These are phyloP conservation scores for Candida smagusa DNA, from an alignment of 1,139 yeast species.

Conservation along the genomic window DNA sequence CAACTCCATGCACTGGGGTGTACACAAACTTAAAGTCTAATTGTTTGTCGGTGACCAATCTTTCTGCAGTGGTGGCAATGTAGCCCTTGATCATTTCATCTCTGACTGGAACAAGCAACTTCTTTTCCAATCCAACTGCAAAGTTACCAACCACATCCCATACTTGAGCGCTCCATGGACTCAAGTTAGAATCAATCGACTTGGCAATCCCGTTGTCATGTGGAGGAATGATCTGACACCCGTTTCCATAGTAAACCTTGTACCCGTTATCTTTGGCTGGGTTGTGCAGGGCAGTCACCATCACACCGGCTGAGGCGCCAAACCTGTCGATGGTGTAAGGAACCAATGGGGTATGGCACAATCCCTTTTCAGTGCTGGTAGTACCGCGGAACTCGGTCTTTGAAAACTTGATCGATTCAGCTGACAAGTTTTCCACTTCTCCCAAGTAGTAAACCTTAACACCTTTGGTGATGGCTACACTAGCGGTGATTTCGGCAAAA, in stretches of 20 bases:
- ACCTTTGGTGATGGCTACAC: slow-evolving; percentile 67
- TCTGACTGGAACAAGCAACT: slow-evolving; percentile 25
- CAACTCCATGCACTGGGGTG: slow-evolving; percentile 97
- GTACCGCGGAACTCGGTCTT: slow-evolving; percentile 5
- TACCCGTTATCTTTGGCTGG: slow-evolving; percentile 91
- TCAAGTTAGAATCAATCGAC: slow-evolving; percentile 56
- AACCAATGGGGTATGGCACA: slow-evolving; percentile 87
- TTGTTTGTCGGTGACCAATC: slow-evolving; percentile 19
- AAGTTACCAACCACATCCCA: slow-evolving; percentile 50
- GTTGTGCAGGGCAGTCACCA: slow-evolving; percentile 97
- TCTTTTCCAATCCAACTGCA: slow-evolving; percentile 16
- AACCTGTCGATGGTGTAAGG: slow-evolving; percentile 76
- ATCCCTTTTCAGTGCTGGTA: slow-evolving; percentile 14
- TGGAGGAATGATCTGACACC: slow-evolving; percentile 95
- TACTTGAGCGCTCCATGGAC: slow-evolving; percentile 49
- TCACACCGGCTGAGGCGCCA: slow-evolving; percentile 76
- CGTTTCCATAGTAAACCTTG: slow-evolving; percentile 89
- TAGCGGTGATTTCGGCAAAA: slow-evolving; percentile 77
- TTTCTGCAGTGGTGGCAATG: slow-evolving; percentile 24
- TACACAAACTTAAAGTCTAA: slow-evolving; percentile 57
- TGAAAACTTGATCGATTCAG: slow-evolving; percentile 19
- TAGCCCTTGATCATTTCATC: slow-evolving; percentile 35
- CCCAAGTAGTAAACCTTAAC: slow-evolving; percentile 69
- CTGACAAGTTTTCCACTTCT: slow-evolving; percentile 24
- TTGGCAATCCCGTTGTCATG: slow-evolving; percentile 73